Evolutionary conservation across 23 red algal genomes (phyloP).

Genomic region (Cyanidium caldarium): DNA sequence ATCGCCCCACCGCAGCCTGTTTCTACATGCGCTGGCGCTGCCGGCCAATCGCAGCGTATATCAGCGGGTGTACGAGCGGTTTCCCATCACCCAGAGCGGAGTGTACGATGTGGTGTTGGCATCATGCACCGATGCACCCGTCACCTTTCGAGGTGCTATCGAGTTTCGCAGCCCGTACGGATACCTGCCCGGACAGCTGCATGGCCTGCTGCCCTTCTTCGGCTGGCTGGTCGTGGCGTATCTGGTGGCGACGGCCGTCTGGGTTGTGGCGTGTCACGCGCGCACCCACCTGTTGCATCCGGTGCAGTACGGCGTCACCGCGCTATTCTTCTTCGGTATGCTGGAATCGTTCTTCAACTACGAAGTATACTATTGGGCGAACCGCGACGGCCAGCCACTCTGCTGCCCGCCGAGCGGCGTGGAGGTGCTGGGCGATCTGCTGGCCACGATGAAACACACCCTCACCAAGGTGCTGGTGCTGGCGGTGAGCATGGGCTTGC

Average conservation of each 20-base stretch:
- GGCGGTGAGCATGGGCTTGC: neutral
- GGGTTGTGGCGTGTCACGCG: neutral
- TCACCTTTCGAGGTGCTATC: neutral
- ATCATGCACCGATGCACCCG: neutral
- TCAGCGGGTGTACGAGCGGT: too few relatives aligned
- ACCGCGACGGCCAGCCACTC: neutral
- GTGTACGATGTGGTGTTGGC: neutral
- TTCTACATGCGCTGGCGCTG: too few relatives aligned
- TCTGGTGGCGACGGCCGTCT: neutral
- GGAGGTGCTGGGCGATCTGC: neutral
- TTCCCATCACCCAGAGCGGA: neutral
- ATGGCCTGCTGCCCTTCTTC: slow-evolving; percentile 3
- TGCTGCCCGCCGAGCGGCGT: neutral
- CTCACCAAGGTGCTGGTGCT: neutral
- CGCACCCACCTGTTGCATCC: neutral
- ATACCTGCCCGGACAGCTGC: neutral
- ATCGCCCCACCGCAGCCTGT: too few relatives aligned
- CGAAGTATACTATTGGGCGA: neutral
- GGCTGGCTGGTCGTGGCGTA: neutral
- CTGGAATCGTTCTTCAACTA: neutral
- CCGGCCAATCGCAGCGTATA: too few relatives aligned
- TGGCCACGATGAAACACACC: neutral
- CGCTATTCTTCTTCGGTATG: neutral
- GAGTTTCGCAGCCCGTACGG: neutral
- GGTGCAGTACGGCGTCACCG: neutral